phyloP scores from a whole-genome alignment of 305 asterid species.

The Plantago rigida region DNA sequence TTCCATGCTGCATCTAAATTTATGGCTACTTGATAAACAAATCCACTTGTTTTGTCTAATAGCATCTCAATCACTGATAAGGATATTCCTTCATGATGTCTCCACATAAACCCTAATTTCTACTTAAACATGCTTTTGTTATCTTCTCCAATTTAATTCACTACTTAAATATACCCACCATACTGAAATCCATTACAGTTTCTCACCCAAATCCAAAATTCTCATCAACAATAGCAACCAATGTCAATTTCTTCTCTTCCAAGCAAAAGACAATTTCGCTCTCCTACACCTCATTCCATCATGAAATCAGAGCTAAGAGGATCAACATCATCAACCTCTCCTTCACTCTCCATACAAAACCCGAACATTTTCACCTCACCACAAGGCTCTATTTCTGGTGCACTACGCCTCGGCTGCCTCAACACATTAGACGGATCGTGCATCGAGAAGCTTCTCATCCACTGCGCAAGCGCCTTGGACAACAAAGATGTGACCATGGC shows the following conservation, averaged over 20 bases:
- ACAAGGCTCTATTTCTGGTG: constrained; percentile 39
- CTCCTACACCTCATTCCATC: constrained; percentile 4
- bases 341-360: constrained; percentile 35
- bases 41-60: not conserved
- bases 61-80: constrained; percentile 11
- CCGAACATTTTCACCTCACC: constrained; percentile 31
- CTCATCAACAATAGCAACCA: not conserved
- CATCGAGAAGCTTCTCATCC: constrained; percentile 66
- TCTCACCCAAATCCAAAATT: not conserved
- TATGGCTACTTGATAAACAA: not conserved
- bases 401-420: constrained; percentile 40
- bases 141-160: not conserved
- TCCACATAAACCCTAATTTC: constrained; percentile 23
- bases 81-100: constrained; percentile 24
- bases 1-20: constrained; percentile 5
- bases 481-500: constrained; percentile 65
- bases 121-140: not conserved
- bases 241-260: constrained; percentile 2
- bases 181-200: not conserved
- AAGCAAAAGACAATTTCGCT: constrained; percentile 7
- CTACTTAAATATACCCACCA: not conserved
- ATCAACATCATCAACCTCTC: constrained; percentile 26
- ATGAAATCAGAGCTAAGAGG: constrained; percentile 50
- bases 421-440: constrained; percentile 63
- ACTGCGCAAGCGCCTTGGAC: constrained; percentile 61